Evolutionary conservation across 352 stramenopile genomes (phyloP), one percentile per base, ranked within the genome.

Genomic region (Phytophthora cryptogea): DNA sequence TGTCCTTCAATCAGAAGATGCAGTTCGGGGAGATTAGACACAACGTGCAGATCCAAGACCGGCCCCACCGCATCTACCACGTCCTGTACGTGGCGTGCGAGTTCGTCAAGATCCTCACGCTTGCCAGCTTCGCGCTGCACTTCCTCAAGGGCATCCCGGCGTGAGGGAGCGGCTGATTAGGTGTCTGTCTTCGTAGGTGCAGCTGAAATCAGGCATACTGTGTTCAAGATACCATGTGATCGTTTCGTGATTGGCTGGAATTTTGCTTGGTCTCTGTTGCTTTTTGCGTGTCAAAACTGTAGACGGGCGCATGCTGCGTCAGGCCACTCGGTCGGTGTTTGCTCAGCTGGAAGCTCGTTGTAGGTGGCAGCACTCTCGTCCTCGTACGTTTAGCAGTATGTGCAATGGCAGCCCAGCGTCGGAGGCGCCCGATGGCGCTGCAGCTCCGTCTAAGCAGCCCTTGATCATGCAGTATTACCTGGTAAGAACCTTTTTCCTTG

Each of bases 401-500:
- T 49, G 27, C 33, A 28, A 9, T 26, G 40, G 5, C 32, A 27
- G 23, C 35, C 32, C 42, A 56, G 14, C 5, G 40, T 35, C 27
- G 26, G 37, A 39, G 35, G 31, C 32, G n/a, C 28, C 46, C 48
- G 32, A 16, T 17, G 28, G 36, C 7, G 37, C 49, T 46, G 48
- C 54, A 23, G 63, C 65, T 14, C 53, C 64, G 16, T 45, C 59
- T 31, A 74, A 60, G 44, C 58, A 65, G 49, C 65, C 64, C n/a
- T 41, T 76, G 39, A 68, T 91, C 49, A 66, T 88, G 48, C 74
- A 90, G 56, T 92, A 90, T 57, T 92, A 92, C 50, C 33, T 92
- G 56, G 78, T 89, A 58, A 2, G 20, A 23, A 23, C 1, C 5
- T 45, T 23, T n/a, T n/a, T 54, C 32, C 31, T 33, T 50, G 11